Evolutionary conservation across 495 filamentous ascomycete genomes (phyloP), one percentile per base, ranked within the genome.

Genomic region (Jackrogersella multiformis): DNA sequence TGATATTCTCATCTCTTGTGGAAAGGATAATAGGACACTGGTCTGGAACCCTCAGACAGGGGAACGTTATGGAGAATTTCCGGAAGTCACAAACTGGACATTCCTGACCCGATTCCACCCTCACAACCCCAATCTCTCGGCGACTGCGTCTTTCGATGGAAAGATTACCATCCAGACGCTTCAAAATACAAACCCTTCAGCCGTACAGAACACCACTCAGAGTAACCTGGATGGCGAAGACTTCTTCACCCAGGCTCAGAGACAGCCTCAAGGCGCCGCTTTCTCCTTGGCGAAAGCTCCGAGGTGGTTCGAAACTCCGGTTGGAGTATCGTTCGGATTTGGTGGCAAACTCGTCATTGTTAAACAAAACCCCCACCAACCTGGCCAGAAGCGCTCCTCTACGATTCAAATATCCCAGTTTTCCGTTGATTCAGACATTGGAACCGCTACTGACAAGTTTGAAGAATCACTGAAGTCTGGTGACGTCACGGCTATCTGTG

Each of bases 71-170:
- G 95, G 96, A 59, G 94, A 98, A 78, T 97, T 97, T 77, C 92
- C 94, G 10, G 91, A 97, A 66, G 96, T 96, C 56, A 97, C 94
- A 35, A 98, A 98, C 76, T 98, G 96, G 95, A 96, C 93, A 1
- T 99, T 98, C 82, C 88, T 93, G 76, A 97, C 95, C 5, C 87
- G 88, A 68, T 99, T 94, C 87, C 93, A 97, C 76, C 95, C 96
- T 16, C 86, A 90, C 68, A 96, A 98, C 77, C 96, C 95, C 5
- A 89, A 86, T 68, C 84, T 97, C 59, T 89, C 94, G 23, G 95
- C 95, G 5, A 97, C 94, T 8, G 96, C 96, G 15, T 96, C 94
- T 2, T 98, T 98, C 67, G 95, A 98, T 73, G 95, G 96, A 41
- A 96, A 92, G 77, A 96, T 99, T 66, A 88, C 89, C 13, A 82